These are phyloP conservation scores for Phytophthora podocarpi DNA, from an alignment of 352 stramenopile genomes.

Conservation along the genomic window DNA sequence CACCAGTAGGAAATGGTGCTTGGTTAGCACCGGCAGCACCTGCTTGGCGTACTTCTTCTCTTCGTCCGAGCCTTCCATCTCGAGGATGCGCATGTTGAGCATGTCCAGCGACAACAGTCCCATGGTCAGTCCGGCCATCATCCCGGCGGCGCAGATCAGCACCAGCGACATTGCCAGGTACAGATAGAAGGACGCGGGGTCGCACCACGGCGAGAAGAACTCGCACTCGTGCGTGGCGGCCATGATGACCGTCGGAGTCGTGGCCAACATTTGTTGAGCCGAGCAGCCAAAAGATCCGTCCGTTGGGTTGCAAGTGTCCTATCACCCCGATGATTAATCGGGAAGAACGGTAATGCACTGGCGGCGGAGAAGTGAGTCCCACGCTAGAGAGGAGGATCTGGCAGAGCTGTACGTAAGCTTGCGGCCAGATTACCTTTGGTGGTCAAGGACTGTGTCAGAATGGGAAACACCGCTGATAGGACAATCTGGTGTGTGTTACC, in stretches of 20 bases:
- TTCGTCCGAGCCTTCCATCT: slow-evolving; percentile 69
- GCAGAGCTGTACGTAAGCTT: too few species aligned
- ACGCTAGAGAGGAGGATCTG: not conserved
- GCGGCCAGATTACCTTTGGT: too few species aligned
- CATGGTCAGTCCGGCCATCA: slow-evolving; percentile 84
- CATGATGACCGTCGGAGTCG: slow-evolving; percentile 6
- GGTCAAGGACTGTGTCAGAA: too few species aligned
- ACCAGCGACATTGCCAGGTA: slow-evolving; percentile 52
- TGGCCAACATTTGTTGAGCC: slow-evolving; percentile 2
- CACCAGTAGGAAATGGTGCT: slow-evolving; percentile 94
- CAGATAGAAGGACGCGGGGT: slow-evolving; percentile 64
- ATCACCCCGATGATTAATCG: not conserved
- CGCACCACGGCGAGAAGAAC: slow-evolving; percentile 67
- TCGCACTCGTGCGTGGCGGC: slow-evolving; percentile 37
- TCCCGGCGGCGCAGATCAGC: slow-evolving; percentile 61
- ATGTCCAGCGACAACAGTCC: slow-evolving; percentile 79
- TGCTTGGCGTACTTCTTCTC: slow-evolving; percentile 81
- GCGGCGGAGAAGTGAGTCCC: too few species aligned
- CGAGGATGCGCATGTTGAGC: slow-evolving; percentile 80
- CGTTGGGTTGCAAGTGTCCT: too few species aligned
- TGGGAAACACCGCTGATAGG: too few species aligned
- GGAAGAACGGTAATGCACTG: not conserved
- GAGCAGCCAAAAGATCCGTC: not conserved
- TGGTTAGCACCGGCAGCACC: slow-evolving; percentile 89
- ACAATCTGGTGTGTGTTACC: not conserved